phyloP scores from a whole-genome alignment of 1,284 basidiomycete species.

The Malassezia psittaci region DNA sequence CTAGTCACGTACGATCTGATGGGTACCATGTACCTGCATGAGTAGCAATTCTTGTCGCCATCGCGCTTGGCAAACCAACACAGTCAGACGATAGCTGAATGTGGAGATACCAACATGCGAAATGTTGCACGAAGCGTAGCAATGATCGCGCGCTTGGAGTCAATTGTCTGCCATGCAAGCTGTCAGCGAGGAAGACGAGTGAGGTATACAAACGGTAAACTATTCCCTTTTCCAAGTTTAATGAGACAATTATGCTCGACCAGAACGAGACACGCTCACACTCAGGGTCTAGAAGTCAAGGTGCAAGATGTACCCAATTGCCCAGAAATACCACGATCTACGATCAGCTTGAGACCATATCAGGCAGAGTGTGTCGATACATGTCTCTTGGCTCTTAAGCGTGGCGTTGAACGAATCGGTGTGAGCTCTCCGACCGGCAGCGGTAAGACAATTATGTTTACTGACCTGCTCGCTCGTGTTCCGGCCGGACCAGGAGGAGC shows the following conservation, averaged over 20 bases:
- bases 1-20: background rate
- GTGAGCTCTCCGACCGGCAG: constrained; percentile 73
- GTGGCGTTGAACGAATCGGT: constrained; percentile 65
- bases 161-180: too few species aligned
- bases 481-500: constrained; percentile 9
- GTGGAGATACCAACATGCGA: background rate
- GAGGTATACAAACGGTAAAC: too few species aligned
- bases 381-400: constrained; percentile 63
- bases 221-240: too few species aligned
- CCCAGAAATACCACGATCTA: background rate
- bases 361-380: constrained; percentile 74
- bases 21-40: constrained; percentile 17
- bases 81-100: background rate
- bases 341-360: constrained; percentile 58
- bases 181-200: too few species aligned
- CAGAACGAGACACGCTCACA: too few species aligned
- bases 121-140: background rate
- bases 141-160: background rate
- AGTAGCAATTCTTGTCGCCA: constrained; percentile 4
- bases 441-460: constrained; percentile 83
- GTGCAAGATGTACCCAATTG: too few species aligned
- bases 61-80: background rate
- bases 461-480: constrained; percentile 31
- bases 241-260: too few species aligned
- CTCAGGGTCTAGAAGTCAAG: too few species aligned